Evolutionary conservation across 1,139 yeast genomes (phyloP).

Genomic region (Taiozyma sp.): DNA sequence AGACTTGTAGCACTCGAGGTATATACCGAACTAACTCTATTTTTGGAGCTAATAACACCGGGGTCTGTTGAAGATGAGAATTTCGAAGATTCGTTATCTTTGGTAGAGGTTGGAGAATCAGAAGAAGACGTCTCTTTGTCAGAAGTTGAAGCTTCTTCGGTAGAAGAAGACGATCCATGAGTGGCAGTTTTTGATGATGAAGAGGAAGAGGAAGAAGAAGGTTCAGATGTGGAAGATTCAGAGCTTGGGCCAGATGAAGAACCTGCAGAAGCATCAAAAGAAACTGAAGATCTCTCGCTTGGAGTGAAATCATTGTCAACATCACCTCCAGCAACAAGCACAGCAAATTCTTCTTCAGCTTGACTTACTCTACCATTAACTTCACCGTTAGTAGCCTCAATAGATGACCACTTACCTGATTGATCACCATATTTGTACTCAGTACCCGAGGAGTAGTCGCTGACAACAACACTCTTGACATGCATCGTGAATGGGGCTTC

Average conservation of each 20-base stretch:
- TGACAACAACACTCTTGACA: conserved; percentile 54
- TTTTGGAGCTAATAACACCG: conserved; percentile 8
- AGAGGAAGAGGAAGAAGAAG: conserved; percentile 11
- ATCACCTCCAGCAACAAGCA: conserved; percentile 31
- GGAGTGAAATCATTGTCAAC: conserved; percentile 10
- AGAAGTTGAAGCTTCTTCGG: neutral
- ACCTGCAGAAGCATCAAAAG: conserved; percentile 10
- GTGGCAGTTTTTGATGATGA: conserved; percentile 10
- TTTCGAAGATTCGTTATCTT: neutral
- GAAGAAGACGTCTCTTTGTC: neutral
- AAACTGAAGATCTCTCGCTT: conserved; percentile 9
- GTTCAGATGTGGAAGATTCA: neutral
- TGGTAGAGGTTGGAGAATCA: neutral
- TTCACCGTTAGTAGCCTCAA: conserved; percentile 57
- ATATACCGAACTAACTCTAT: conserved; percentile 7
- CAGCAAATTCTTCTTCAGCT: conserved; percentile 46
- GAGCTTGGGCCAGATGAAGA: conserved; percentile 8
- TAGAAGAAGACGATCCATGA: conserved; percentile 1
- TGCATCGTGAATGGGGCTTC: conserved; percentile 68
- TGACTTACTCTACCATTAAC: conserved; percentile 55
- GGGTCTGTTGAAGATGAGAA: neutral
- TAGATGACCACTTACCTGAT: conserved; percentile 66
- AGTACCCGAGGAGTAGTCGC: conserved; percentile 79
- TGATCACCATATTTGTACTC: conserved; percentile 61
- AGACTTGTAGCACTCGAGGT: conserved; percentile 11